Base-by-base conservation (phyloP, 2,329 filamentous ascomycete species). In the Cercospora citrullina region DNA sequence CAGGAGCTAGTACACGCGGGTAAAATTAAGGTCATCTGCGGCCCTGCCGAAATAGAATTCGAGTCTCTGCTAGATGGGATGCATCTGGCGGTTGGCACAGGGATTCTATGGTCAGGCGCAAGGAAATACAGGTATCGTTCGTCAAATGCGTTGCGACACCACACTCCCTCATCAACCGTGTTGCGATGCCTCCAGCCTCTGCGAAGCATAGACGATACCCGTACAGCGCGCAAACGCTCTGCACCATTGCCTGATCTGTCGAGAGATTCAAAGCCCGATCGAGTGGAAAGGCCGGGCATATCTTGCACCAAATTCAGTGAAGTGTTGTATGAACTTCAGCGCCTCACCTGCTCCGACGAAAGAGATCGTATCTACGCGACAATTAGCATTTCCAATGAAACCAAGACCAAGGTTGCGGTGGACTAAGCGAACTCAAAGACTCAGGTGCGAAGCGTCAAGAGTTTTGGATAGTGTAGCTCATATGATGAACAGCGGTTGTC, bases 401-500 rank as follows among this genome's bases (percentile, higher is more conserved):
- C 42, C n/a, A 21, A 5, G n/a, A 23, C 9, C 8, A 48, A 12
- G 18, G 42, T 48, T 18, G 8, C 7, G 3, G 42, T 48, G 42
- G 42, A 48, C 18, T 48, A 23, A 9, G 5, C 18, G 42, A 12
- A n/a, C 36, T 6, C 3, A 7, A 39, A 2, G 8, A 23, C 21
- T 2, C 4, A 48, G 18, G 5, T 21, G 6, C 42, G 5, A 48
- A 48, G 42, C 42, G 1, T 9, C 42, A 12, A 7, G 21, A 48
- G 42, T 48, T 48, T 10, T 48, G 42, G 42, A 23, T 48, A 21
- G 42, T 48, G 21, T 48, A 48, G 42, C 42, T 5, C 9, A 48
- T 48, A 10, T 4, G 42, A 3, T 3, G 3, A 0, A 1, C 36
- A 0, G n/a, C 2, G 1, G 4, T 7, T 12, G 3, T 23, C 9